Evolutionary conservation across 805 yeast species (phyloP).

Genomic region (Hanseniaspora lachancei): DNA sequence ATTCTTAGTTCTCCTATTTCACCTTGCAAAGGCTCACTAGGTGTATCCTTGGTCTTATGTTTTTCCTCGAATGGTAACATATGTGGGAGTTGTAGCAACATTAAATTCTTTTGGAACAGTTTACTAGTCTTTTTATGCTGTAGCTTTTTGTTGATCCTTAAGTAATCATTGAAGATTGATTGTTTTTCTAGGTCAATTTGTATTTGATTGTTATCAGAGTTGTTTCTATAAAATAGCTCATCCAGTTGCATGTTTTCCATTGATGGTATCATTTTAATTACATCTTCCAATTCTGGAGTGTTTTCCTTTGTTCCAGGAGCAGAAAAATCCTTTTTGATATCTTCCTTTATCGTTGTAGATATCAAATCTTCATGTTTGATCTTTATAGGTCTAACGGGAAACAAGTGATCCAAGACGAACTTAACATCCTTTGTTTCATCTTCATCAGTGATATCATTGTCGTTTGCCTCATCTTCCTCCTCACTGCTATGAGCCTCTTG

Average conservation of each 20-base stretch:
- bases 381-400: constrained; percentile 62
- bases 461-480: constrained; percentile 15
- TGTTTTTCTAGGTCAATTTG: constrained; percentile 7
- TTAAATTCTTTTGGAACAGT: constrained; percentile 21
- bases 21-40: constrained; percentile 32
- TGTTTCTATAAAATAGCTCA: constrained; percentile 3
- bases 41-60: not conserved
- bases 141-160: constrained; percentile 23
- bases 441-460: constrained; percentile 21
- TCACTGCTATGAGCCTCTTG: constrained; percentile 12
- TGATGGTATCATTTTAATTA: not conserved
- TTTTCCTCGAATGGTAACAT: constrained; percentile 23
- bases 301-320: constrained; percentile 21
- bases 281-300: constrained; percentile 18
- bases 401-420: constrained; percentile 31
- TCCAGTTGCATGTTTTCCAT: constrained; percentile 8
- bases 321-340: constrained; percentile 22
- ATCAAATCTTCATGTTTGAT: constrained; percentile 31
- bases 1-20: constrained; percentile 58
- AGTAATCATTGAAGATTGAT: constrained; percentile 5
- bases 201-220: constrained; percentile 4
- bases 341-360: constrained; percentile 24
- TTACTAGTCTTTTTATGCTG: constrained; percentile 17
- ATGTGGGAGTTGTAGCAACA: constrained; percentile 29
- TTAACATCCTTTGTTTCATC: constrained; percentile 17